Base-by-base conservation (phyloP, 2,329 filamentous ascomycete genomes). In the Exophiala aquamarina region DNA sequence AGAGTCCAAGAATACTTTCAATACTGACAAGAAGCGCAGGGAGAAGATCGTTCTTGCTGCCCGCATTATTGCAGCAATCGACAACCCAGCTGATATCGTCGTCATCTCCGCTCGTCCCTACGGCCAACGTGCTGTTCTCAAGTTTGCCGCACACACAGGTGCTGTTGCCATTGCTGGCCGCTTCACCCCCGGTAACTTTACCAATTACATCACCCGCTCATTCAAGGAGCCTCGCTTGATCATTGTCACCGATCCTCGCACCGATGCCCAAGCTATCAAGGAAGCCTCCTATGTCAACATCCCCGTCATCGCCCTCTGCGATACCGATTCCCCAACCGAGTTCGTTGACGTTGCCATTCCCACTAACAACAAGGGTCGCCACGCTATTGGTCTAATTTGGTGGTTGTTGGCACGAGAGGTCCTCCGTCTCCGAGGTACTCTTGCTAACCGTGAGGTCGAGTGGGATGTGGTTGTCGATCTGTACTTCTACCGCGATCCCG, bases 191-290 rank as follows among this genome's bases (percentile, higher is more conserved):
- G 93, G 93, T 88, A 95, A 92, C 77, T 98, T 98, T 87, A 98
- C 93, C 83, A 98, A 98, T 86, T 98, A 98, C 87, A 98, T 98
- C 87, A 98, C 94, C 76, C 92, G 93, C 70, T 97, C 93, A 61
- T 98, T 98, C 90, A 96, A 96, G 86, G 93, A 98, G 83, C 93
- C 93, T 71, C 94, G 94, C 76, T 83, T 98, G 71, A 97, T 98
- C 77, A 85, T 98, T 73, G 93, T 98, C 70, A 98, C 93, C 78
- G 93, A 98, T 76, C 93, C 93, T 67, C 92, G 94, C 78, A 98
- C 94, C 81, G 93, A 98, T 70, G 89, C 93, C 73, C 93, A 98
- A 85, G 93, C 93, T 70, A 98, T 98, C 86, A 97, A 96, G 87
- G 93, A 98, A 83, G 93, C 94, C 72, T 93, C 87, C 71, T 98